Percentiles rank a stretch among this genome's conserved stretches.
phyloP scores from a whole-genome alignment of 169 alveolate genomes.

The Pseudocohnilembus persalinus region DNA sequence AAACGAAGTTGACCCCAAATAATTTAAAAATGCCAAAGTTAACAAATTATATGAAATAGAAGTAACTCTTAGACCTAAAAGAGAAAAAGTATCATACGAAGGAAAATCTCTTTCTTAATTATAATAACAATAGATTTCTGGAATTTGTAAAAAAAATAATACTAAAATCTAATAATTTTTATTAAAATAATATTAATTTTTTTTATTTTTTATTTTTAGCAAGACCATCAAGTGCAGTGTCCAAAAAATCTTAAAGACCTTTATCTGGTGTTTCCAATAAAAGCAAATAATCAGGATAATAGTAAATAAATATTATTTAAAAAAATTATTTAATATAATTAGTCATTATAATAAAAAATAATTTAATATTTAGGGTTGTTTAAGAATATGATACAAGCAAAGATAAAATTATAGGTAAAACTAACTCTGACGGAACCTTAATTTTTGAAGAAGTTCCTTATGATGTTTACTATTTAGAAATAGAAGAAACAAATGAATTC shows the following conservation, averaged over 20 bases:
- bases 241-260: not conserved
- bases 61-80: not conserved
- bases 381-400: not conserved
- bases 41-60: not conserved
- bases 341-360: no score
- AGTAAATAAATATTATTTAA: no score
- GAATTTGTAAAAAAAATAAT: not conserved
- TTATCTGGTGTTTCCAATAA: not conserved
- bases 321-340: no score
- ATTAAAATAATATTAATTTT: no score
- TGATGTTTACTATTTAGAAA: not conserved
- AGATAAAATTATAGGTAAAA: not conserved
- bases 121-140: not conserved
- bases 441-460: not conserved
- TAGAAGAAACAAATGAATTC: not conserved
- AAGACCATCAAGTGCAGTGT: not conserved
- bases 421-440: not conserved
- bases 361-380: not conserved
- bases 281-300: not conserved
- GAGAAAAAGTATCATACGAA: not conserved
- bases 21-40: no score
- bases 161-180: not conserved
- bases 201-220: not conserved
- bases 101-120: not conserved
- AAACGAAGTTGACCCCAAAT: not conserved